Base-by-base conservation (phyloP, 495 filamentous ascomycete species). In the Cairneyella variabilis region DNA sequence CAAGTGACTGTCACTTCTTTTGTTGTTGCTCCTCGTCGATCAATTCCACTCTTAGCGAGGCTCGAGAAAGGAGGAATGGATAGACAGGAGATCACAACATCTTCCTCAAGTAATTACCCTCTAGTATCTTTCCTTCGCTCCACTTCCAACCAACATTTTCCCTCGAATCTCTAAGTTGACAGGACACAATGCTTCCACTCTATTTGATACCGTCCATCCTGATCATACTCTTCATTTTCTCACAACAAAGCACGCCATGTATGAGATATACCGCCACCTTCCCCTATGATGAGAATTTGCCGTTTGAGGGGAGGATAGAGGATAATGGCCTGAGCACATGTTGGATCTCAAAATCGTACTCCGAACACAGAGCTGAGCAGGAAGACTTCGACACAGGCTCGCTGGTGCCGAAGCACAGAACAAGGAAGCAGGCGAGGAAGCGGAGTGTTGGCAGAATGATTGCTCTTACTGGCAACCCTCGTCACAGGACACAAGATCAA, bases 211-310 rank as follows among this genome's bases (percentile, higher is more conserved):
- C 5, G 5, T 5, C 4, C 18, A 5, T 44, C 2, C 43, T 46
- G 22, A 9, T 27, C 23, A 28, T 23, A 10, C n/a, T 46, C 43
- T 4, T 26, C 23, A 1, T 46, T 17, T n/a, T 44, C 41, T 22
- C 7, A 5, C 1, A 14, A 36, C 45, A 22, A 32, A 20, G 16
- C n/a, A 18, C 20, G 20, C 14, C n/a, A 32, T 48, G 45, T 25
- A 32, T 48, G 27, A 26, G 23, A 20, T 48, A 48, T 28, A 17
- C 45, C n/a, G 27, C 27, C n/a, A 48, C 45, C 3, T 34, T 36
- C 45, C 45, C 45, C 45, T 37, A 37, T 10, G 12, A 16, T 18
- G 21, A 11, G 1, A 10, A 9, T 11, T 28, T 48, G n/a, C 45
- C 45, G 27, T 48, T 48, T 28, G 27, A 34, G 20, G 45, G 27